These are phyloP conservation scores for Vitis hybrid DNA, from an alignment of 177 flowering plant genomes.

Conservation along the genomic window DNA sequence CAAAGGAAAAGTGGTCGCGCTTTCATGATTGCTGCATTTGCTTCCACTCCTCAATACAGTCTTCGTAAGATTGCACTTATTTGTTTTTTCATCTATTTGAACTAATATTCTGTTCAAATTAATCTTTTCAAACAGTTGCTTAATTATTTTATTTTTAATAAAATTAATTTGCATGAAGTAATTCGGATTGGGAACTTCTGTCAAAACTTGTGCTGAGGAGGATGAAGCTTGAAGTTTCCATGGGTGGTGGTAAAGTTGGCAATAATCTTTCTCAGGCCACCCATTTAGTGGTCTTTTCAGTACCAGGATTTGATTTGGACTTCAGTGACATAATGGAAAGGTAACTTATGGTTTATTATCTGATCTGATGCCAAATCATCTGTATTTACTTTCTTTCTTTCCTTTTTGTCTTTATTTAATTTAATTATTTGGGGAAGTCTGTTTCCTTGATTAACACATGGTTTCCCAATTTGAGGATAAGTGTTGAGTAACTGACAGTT, in stretches of 20 bases:
- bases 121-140: background rate
- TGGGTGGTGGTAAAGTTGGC: conserved; percentile 71
- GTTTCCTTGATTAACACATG: background rate
- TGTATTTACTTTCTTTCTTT: too few species aligned
- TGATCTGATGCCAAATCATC: too few species aligned
- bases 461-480: background rate
- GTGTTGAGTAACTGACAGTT: too few species aligned
- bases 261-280: conserved; percentile 60
- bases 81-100: background rate
- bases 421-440: too few species aligned
- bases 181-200: conserved; percentile 40
- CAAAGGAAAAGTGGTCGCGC: conserved; percentile 56
- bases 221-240: conserved; percentile 68
- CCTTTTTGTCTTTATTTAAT: too few species aligned
- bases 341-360: conserved; percentile 23
- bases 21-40: conserved; percentile 71
- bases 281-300: conserved; percentile 66
- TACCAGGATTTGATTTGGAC: conserved; percentile 34
- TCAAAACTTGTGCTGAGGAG: conserved; percentile 59
- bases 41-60: conserved; percentile 33
- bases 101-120: background rate
- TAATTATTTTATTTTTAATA: background rate
- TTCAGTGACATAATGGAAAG: conserved; percentile 45
- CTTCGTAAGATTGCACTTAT: conserved; percentile 35
- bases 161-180: conserved; percentile 27